Conservation (phyloP, 169 alveolate species). For the Plasmodium cynomolgi region DNA sequence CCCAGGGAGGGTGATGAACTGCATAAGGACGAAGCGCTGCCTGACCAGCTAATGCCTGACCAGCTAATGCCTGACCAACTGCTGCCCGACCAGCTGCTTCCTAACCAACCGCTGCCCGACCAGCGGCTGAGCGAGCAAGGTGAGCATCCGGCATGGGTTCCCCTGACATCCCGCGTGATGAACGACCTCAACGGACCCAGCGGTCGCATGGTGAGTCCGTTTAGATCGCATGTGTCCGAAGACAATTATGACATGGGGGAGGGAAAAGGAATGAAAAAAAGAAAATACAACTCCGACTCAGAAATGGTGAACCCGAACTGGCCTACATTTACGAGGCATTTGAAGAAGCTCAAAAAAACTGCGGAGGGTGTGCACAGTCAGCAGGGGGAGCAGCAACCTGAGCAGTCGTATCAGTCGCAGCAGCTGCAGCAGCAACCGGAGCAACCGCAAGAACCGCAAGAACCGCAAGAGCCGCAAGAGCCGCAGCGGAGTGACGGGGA, state of each 20-base stretch:
- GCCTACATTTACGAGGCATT: not conserved
- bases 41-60: not conserved
- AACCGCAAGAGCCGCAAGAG: not conserved
- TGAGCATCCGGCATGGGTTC: not conserved
- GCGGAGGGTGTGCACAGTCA: not conserved
- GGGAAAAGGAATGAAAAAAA: not conserved
- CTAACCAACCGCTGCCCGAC: not conserved
- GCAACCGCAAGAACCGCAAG: not conserved
- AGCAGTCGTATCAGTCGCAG: not conserved
- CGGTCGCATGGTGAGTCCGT: not conserved
- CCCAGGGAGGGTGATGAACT: not conserved
- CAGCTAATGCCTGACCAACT: not conserved
- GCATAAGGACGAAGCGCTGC: not conserved
- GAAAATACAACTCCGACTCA: slow-evolving; percentile 54
- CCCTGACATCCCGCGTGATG: not conserved
- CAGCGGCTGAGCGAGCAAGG: not conserved
- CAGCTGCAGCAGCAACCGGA: not conserved
- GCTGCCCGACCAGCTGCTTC: not conserved
- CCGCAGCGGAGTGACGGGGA: not conserved
- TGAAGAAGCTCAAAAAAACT: not conserved
- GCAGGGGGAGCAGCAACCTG: not conserved
- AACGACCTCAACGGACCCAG: not conserved
- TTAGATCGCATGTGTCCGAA: slow-evolving; percentile 5
- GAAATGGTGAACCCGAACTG: slow-evolving; percentile 1
- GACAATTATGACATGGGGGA: not conserved